Base-by-base conservation (phyloP, 768 basidiomycete genomes). In the Trametes cubensis region DNA sequence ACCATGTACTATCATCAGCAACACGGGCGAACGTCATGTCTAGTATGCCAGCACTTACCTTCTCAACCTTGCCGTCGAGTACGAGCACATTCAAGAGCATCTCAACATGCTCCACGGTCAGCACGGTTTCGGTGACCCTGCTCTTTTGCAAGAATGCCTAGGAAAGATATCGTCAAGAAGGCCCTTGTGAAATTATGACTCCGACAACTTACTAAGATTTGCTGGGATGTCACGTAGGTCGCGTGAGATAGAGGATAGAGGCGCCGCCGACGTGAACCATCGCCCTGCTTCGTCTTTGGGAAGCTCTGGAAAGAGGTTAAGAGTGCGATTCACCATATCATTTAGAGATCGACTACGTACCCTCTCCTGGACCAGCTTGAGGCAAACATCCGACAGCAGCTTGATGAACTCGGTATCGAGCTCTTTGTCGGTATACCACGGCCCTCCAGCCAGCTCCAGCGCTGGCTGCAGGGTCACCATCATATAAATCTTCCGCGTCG, bases 401-500 rank as follows among this genome's bases (percentile, higher is more conserved):
- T 90, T 86, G 69, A 99, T 96, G 70, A 98, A 93, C 69, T 91
- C 90, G 0, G 87, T 89, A 74, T 98, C 96, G 26, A 97, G 85
- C 70, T 97, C 96, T 70, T 94, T 93, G 69, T 95, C 94, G 8
- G 92, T 94, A 70, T 95, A 99, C 95, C 96, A 99, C 4, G 96
- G 93, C 1, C 96, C 96, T 52, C 97, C 97, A 0, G 94, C 95
- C 60, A 98, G 76, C 51, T 94, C 89, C 15, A 92, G 87, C 0
- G 93, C 92, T 5, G 97, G 97, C 60, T 91, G 89, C 10, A 98
- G 75, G 64, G 88, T 84, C 41, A 86, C 84, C 34, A 95, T 83
- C 88, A 98, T 97, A 77, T 95, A 99, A 61, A 96, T 92, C 75
- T 95, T 94, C 50, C 93, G 85, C 3, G 94, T 98, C 15, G 92